Evolutionary conservation across 2,329 filamentous ascomycete species (phyloP).

Genomic region (Sporothrix pseudoabietina): DNA sequence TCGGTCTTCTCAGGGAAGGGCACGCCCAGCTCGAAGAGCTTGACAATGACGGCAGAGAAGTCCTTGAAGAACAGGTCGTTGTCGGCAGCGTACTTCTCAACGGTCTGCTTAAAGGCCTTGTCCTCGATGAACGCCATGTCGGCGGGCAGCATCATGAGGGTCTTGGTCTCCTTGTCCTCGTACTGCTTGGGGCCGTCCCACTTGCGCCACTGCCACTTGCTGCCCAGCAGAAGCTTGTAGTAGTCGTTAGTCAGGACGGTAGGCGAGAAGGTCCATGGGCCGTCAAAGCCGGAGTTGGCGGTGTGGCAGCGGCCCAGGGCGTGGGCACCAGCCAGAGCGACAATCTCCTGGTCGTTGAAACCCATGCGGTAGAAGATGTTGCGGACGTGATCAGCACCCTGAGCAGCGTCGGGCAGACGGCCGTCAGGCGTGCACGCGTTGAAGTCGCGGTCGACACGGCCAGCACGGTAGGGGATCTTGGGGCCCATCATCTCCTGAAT

Average conservation of each 20-base stretch:
- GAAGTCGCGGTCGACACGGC: slow-evolving; percentile 77
- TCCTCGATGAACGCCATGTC: slow-evolving; percentile 87
- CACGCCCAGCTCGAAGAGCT: slow-evolving; percentile 92
- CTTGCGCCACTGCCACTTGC: slow-evolving; percentile 92
- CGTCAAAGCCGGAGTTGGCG: slow-evolving; percentile 83
- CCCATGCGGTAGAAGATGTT: slow-evolving; percentile 96
- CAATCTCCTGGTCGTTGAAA: slow-evolving; percentile 96
- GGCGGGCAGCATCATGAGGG: slow-evolving; percentile 95
- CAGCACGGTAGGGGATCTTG: slow-evolving; percentile 82
- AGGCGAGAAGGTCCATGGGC: slow-evolving; percentile 90
- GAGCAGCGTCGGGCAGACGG: slow-evolving; percentile 70
- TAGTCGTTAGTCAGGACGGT: slow-evolving; percentile 94
- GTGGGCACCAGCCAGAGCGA: slow-evolving; percentile 83
- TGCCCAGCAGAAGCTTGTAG: slow-evolving; percentile 81
- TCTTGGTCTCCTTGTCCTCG: slow-evolving; percentile 83
- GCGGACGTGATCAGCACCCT: slow-evolving; percentile 80
- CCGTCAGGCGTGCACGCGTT: slow-evolving; percentile 91
- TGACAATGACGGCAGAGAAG: slow-evolving; percentile 75
- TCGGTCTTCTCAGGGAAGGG: slow-evolving; percentile 72
- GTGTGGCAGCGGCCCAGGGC: slow-evolving; percentile 85
- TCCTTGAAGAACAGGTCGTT: slow-evolving; percentile 92
- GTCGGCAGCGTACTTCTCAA: slow-evolving; percentile 89
- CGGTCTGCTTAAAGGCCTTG: slow-evolving; percentile 77
- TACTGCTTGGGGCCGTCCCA: slow-evolving; percentile 92
- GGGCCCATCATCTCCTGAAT: slow-evolving; percentile 97